Evolutionary conservation across 768 basidiomycete species (phyloP).

Genomic region (Epithele typhae): DNA sequence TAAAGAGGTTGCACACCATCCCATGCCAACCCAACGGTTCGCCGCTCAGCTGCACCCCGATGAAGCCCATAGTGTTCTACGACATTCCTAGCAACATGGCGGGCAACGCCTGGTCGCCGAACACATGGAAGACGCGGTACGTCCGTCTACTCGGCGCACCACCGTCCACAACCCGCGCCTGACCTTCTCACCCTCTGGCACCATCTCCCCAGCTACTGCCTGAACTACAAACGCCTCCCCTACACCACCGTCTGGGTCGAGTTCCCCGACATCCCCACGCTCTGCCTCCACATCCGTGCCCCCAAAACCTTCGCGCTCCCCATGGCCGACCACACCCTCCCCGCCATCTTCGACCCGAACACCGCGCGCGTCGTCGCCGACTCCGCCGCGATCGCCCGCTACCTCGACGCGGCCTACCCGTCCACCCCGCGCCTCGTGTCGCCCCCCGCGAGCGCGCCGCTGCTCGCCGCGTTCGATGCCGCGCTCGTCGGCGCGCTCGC

Average conservation of each 20-base stretch:
- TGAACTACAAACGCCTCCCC: conserved; percentile 37
- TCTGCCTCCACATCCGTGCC: conserved; percentile 33
- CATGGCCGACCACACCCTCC: conserved; percentile 21
- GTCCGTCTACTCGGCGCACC: not conserved
- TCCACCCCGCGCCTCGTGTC: conserved; percentile 32
- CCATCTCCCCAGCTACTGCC: conserved; percentile 18
- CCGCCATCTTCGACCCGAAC: conserved; percentile 26
- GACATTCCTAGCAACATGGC: conserved; percentile 14
- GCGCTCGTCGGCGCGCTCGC: conserved; percentile 12
- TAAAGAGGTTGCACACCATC: no score
- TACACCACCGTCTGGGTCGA: conserved; percentile 50
- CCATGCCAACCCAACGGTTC: no score
- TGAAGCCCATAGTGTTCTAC: conserved; percentile 16
- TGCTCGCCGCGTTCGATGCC: conserved; percentile 19
- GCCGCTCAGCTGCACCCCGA: no score
- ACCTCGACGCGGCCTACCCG: conserved; percentile 23
- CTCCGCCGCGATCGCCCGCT: conserved; percentile 22
- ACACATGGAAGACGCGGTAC: conserved; percentile 26
- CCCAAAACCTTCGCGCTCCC: conserved; percentile 26
- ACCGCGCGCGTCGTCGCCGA: conserved; percentile 20
- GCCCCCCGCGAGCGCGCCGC: conserved; percentile 19
- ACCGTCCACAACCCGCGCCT: not conserved
- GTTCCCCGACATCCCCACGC: conserved; percentile 41
- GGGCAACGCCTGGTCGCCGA: conserved; percentile 16
- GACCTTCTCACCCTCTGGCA: not conserved